A percentile compares a stretch with the other conserved stretches of the same genome.
phyloP scores from a whole-genome alignment of 176 grass and related monocot species.

The Urochloa ruziziensis region DNA sequence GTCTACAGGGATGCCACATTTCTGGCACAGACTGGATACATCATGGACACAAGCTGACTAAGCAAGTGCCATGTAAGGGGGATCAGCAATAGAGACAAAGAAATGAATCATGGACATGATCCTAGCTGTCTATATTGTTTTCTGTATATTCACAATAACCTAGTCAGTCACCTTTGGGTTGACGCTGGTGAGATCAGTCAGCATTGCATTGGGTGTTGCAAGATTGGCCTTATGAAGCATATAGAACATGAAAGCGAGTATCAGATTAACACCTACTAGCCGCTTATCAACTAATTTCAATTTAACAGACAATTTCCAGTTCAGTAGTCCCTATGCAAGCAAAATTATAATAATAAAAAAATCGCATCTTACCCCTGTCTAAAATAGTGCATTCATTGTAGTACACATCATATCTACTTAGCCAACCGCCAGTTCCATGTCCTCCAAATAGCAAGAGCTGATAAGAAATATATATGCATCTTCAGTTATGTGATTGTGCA shows the following conservation, averaged over 20 bases:
- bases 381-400: constrained; percentile 96
- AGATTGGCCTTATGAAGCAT: too few species aligned
- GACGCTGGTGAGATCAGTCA: background rate
- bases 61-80: background rate
- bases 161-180: background rate
- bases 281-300: too few species aligned
- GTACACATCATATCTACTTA: constrained; percentile 96
- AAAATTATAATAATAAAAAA: background rate
- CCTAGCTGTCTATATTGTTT: background rate
- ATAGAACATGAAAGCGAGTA: too few species aligned
- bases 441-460: constrained; percentile 97
- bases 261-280: too few species aligned
- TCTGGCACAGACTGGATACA: background rate
- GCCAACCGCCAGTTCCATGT: constrained; percentile 94
- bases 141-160: background rate
- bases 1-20: background rate
- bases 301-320: background rate
- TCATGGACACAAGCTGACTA: background rate
- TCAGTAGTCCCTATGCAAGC: background rate
- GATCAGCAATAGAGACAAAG: background rate
- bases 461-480: constrained; percentile 22
- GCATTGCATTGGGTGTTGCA: background rate
- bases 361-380: constrained; percentile 85
- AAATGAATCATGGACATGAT: background rate
- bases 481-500: constrained; percentile 23